phyloP scores from a whole-genome alignment of 352 stramenopile species.

The Phytophthora litchii region DNA sequence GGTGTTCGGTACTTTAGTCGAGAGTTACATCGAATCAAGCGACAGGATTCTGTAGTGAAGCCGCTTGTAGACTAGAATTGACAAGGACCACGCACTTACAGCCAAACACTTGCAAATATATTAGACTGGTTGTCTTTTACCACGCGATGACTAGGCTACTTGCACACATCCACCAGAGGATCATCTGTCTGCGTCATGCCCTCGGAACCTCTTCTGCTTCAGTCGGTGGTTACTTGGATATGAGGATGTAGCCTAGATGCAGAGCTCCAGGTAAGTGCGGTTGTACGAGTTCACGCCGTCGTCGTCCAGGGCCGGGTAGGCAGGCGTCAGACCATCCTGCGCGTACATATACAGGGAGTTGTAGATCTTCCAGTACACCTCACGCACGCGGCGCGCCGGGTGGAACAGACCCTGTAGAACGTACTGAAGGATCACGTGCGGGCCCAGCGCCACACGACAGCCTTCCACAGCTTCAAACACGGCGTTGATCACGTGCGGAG shows the following conservation, averaged over 20 bases:
- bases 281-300: slow-evolving; percentile 96
- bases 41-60: slow-evolving; percentile 12
- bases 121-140: slow-evolving; percentile 25
- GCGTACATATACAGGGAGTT: slow-evolving; percentile 99
- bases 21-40: slow-evolving; percentile 8
- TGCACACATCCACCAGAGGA: slow-evolving; percentile 14
- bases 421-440: slow-evolving; percentile 97
- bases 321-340: slow-evolving; percentile 96
- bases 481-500: slow-evolving; percentile 98
- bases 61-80: slow-evolving; percentile 2
- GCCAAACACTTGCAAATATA: slow-evolving; percentile 23
- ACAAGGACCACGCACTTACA: background rate
- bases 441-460: slow-evolving; percentile 95
- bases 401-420: slow-evolving; percentile 98
- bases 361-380: slow-evolving; percentile 99
- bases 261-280: slow-evolving; percentile 94
- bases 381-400: slow-evolving; percentile 96
- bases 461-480: slow-evolving; percentile 99
- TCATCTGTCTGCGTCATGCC: slow-evolving; percentile 3
- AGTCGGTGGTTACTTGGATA: slow-evolving; percentile 7
- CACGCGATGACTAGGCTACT: slow-evolving; percentile 9
- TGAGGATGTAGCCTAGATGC: slow-evolving; percentile 47
- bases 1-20: slow-evolving; percentile 9
- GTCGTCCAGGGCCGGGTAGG: slow-evolving; percentile 96
- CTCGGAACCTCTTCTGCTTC: slow-evolving; percentile 5